phyloP scores from a whole-genome alignment of 345 rosid species.

The Aquilaria malaccensis region DNA sequence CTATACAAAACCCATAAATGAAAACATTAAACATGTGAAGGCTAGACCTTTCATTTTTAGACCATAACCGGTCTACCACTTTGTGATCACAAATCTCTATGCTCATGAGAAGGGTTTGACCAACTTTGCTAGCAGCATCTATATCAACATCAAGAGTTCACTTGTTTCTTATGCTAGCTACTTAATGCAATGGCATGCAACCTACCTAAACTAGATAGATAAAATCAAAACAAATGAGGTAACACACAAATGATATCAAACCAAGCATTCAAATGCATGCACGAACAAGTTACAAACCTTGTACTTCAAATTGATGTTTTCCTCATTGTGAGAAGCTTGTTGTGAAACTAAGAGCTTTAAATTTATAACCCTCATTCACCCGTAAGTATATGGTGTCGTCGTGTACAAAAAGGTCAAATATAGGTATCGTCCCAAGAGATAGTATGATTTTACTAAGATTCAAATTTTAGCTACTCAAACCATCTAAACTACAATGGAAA shows the following conservation, averaged over 20 bases:
- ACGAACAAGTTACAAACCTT: constrained; percentile 39
- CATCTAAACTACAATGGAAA: too few relatives aligned
- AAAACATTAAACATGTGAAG: too few relatives aligned
- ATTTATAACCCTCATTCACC: too few relatives aligned
- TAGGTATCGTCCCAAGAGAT: too few relatives aligned
- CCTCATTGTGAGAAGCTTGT: constrained; percentile 18
- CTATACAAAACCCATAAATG: too few relatives aligned
- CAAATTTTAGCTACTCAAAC: too few relatives aligned
- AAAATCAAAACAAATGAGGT: not conserved
- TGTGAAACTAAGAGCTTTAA: too few relatives aligned
- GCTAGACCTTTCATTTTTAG: too few relatives aligned
- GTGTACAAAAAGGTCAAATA: too few relatives aligned
- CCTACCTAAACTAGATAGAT: constrained; percentile 48
- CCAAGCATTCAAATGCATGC: not conserved
- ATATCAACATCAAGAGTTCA: constrained; percentile 71
- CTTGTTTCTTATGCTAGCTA: constrained; percentile 81
- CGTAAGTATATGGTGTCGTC: too few relatives aligned
- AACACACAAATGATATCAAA: not conserved
- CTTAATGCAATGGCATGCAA: constrained; percentile 81
- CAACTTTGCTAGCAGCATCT: constrained; percentile 65
- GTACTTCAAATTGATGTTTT: constrained; percentile 61
- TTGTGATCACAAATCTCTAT: constrained; percentile 66
- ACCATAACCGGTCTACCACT: constrained; percentile 34
- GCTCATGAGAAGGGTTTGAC: constrained; percentile 81
- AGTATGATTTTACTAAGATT: too few relatives aligned